Percentiles rank a stretch among this genome's conserved stretches.
Conservation (phyloP, 139 green algal species). For the Diplosphaera chodatii region DNA sequence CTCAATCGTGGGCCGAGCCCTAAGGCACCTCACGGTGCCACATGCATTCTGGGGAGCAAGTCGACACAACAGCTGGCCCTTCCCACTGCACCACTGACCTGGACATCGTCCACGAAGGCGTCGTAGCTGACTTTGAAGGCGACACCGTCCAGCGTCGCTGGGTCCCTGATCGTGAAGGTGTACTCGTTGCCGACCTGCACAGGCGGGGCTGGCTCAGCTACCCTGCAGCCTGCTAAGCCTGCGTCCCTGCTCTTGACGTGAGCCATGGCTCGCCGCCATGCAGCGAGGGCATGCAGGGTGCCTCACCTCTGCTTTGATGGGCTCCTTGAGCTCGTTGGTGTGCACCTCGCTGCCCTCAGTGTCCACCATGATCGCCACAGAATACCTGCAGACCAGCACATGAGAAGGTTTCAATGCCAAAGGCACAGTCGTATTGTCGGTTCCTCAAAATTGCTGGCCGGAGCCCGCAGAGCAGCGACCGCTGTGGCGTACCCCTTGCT, state of each 20-base stretch:
- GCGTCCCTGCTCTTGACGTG: no score
- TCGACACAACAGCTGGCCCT: no score
- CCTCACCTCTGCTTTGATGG: slow-evolving; percentile 47
- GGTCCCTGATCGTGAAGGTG: slow-evolving; percentile 61
- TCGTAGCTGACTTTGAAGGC: slow-evolving; percentile 69
- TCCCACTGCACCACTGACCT: no score
- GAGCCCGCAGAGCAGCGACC: background rate
- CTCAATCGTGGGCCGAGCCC: no score
- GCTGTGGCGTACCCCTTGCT: slow-evolving; percentile 52
- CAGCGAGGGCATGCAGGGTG: no score
- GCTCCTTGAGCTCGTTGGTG: slow-evolving; percentile 41
- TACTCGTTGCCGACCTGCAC: slow-evolving; percentile 36
- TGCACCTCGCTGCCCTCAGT: slow-evolving; percentile 84
- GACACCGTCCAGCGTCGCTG: slow-evolving; percentile 17
- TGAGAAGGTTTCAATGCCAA: background rate
- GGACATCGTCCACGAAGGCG: slow-evolving; percentile 69
- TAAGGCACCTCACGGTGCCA: no score
- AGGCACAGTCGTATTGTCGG: no score
- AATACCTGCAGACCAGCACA: slow-evolving; percentile 28
- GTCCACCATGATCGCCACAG: slow-evolving; percentile 74
- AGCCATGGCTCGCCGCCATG: no score
- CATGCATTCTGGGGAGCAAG: no score
- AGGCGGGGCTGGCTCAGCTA: no score
- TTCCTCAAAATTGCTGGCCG: no score
- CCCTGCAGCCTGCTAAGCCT: no score